Percentiles rank a stretch among this genome's conserved stretches.
These are phyloP conservation scores for Fraxinus anomala DNA, from an alignment of 257 asterid genomes.

Conservation along the genomic window DNA sequence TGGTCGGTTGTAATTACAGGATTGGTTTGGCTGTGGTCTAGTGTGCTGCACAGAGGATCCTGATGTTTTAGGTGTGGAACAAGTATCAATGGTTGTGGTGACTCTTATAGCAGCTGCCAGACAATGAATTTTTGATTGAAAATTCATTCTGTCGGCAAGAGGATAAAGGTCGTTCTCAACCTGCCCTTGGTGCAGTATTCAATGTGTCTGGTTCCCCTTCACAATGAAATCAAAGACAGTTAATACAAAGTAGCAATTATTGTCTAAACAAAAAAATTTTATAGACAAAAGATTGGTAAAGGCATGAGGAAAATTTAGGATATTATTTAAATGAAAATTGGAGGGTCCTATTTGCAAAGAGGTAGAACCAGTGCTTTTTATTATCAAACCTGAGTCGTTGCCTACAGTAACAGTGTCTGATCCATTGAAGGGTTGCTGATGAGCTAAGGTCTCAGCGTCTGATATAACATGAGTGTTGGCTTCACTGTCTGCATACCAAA, in stretches of 20 bases:
- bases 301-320: background rate
- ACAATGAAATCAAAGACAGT: background rate
- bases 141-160: too few relatives aligned
- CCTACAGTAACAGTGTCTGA: background rate
- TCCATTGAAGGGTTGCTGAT: background rate
- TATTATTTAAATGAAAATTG: background rate
- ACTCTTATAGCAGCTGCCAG: too few relatives aligned
- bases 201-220: constrained; percentile 5
- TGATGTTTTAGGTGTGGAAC: background rate
- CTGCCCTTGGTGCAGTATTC: background rate
- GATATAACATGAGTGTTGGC: constrained; percentile 8
- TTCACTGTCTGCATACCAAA: constrained; percentile 6
- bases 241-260: background rate
- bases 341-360: background rate
- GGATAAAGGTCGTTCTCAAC: constrained; percentile 15
- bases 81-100: too few relatives aligned
- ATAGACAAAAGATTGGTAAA: background rate
- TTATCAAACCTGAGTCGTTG: constrained; percentile 3
- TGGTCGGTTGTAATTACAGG: background rate
- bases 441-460: background rate
- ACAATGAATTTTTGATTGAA: too few relatives aligned
- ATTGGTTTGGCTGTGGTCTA: background rate
- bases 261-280: constrained; percentile 4
- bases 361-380: background rate
- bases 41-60: background rate